Conservation (phyloP, 331 rosid species). For the Quercus phellos region DNA sequence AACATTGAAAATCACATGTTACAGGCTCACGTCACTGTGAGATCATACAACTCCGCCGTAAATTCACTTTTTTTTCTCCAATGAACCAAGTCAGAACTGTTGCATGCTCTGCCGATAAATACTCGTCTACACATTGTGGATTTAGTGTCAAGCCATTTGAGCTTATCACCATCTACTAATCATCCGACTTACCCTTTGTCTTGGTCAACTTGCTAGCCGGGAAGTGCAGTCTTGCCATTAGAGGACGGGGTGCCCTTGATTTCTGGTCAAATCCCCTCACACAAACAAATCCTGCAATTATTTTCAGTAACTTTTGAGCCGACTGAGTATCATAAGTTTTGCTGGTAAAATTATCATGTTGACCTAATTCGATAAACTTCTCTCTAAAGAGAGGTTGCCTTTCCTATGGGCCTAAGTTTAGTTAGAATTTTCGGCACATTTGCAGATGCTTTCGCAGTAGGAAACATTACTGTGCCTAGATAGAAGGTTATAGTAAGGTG, state of each 20-base stretch:
- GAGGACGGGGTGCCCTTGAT: constrained; percentile 83
- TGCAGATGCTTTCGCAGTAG: background rate
- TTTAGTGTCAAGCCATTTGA: constrained; percentile 10
- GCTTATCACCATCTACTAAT: constrained; percentile 3
- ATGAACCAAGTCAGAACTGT: constrained; percentile 11
- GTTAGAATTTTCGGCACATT: background rate
- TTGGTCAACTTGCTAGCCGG: constrained; percentile 74
- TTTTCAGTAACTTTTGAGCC: constrained; percentile 10
- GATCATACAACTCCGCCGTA: constrained; percentile 20
- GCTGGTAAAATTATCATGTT: background rate
- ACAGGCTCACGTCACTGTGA: constrained; percentile 18
- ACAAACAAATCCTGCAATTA: constrained; percentile 77
- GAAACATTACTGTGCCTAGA: background rate
- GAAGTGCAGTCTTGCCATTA: constrained; percentile 82
- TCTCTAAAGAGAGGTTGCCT: background rate
- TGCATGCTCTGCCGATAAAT: constrained; percentile 19
- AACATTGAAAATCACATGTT: constrained; percentile 18
- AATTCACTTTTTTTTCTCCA: background rate
- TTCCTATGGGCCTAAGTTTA: background rate
- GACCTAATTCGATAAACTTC: background rate
- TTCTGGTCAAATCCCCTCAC: constrained; percentile 82
- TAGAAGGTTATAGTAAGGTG: background rate
- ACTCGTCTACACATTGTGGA: background rate
- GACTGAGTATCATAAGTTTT: background rate
- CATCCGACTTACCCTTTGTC: constrained; percentile 38